Evolutionary conservation across 805 yeast species (phyloP), one percentile per base, ranked within the genome.

Genomic region (Ogataea zsoltii): DNA sequence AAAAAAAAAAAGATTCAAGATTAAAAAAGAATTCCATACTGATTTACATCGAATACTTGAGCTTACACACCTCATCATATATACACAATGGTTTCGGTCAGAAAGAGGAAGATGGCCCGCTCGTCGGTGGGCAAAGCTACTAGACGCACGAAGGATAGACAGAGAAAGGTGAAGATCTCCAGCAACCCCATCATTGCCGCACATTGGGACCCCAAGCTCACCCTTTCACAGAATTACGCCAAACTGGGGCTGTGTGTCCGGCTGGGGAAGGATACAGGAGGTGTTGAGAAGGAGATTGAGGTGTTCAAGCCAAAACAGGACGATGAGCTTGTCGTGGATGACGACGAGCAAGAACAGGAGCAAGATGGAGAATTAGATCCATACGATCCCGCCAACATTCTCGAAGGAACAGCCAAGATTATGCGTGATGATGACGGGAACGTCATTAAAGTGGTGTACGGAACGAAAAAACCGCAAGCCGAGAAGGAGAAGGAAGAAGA

Each of bases 161-260:
- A 82, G 56, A 77, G 85, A 61, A 75, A 83, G 54, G 70, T 83
- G 48, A 81, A 81, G 49, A 79, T 87, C 26, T 74, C 75, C 38
- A 74, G 87, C 0, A 88, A 89, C 61, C 87, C 96, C 2, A 79
- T 94, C 51, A 86, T 94, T 51, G 95, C 89, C 4, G 87, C 81
- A 28, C 78, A 90, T 65, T 94, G 99, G 99, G 96, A 94, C 67
- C 77, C 82, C 48, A 76, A 78, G 11, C 72, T 84, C 45, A 91
- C 98, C 0, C 69, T 91, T 49, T 75, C 81, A 42, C 98, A 94
- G 63, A 94, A 94, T 65, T 92, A 94, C 68, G 83, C 83, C 56
- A 80, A 74, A 51, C 69, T 94, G 23, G 99, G 99, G 3, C 71
- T 94, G 42, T 72, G 80, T 30, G 74, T 86, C 10, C 80, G 81